Evolutionary conservation across 257 asterid genomes (phyloP), one percentile per base, ranked within the genome.

Genomic region (Prunella vulgaris): DNA sequence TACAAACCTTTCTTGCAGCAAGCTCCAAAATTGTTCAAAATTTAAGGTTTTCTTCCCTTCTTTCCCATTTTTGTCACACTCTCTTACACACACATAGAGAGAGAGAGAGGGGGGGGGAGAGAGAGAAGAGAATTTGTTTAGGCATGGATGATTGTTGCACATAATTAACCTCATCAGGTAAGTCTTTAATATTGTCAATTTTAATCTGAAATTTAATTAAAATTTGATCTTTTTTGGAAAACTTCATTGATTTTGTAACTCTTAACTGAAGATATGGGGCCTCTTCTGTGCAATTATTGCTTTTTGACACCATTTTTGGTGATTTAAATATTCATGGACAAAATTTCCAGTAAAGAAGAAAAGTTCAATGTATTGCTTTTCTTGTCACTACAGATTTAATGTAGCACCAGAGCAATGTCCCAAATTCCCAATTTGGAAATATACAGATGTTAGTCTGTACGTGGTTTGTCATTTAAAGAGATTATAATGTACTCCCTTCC

Each of bases 101-200:
- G 7, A 5, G 9, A 32, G 37, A 32, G 28, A 25, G 28, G 2
- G n/a, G n/a, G 49, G 9, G 20, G 28, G 7, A 5, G 9, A 32
- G 37, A 32, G 28, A 25, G 28, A 25, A 4, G 20, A 21, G 33
- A 17, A 25, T 53, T 51, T 61, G 54, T 30, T 15, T 59, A 22
- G 24, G 33, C 48, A 73, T 64, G 73, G 40, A 62, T 68, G 17
- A 28, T 35, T 73, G 15, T 33, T 46, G 28, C 32, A 24, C 73
- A 48, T 66, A 61, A 15, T n/a, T 46, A n/a, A 56, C 57, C 70
- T 56, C 69, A 33, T 42, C 42, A 42, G 48, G 75, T 56, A 78
- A 32, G 18, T 4, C 56, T 12, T 46, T 8, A 12, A 10, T 5
- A 25, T 35, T 28, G 21, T 59, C 17, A 46, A 35, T 28, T 17